phyloP scores from a whole-genome alignment of 2,329 filamentous ascomycete species.

The Apiospora phragmitis region DNA sequence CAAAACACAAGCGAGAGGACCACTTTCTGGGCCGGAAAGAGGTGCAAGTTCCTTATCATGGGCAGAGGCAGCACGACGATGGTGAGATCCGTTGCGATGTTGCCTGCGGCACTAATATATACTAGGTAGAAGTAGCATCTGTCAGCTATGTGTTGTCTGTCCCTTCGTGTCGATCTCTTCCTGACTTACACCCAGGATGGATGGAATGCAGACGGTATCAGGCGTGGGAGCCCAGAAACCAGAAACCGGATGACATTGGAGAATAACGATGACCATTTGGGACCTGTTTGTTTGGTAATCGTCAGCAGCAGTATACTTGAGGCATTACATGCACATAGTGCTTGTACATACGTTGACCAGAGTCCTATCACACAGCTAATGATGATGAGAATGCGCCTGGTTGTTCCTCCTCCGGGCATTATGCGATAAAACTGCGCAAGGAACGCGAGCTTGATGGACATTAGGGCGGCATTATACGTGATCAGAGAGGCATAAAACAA shows the following conservation, averaged over 20 bases:
- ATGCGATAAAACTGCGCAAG: conserved; percentile 40
- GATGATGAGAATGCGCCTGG: conserved; percentile 19
- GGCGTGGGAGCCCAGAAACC: conserved; percentile 35
- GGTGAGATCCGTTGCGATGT: conserved; percentile 37
- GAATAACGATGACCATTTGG: conserved; percentile 36
- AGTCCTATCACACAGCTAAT: conserved; percentile 27
- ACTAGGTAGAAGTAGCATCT: neutral
- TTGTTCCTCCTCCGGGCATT: conserved; percentile 32
- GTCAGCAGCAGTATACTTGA: neutral
- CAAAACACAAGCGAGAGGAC: conserved; percentile 38
- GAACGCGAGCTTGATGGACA: conserved; percentile 38
- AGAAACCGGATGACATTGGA: conserved; percentile 35
- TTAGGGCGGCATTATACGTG: conserved; percentile 37
- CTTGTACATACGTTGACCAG: neutral
- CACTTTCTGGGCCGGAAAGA: conserved; percentile 33
- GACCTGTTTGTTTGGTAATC: conserved; percentile 12
- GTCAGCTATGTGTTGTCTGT: neutral
- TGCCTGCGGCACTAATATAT: conserved; percentile 37
- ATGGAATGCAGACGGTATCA: conserved; percentile 33
- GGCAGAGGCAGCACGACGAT: conserved; percentile 39
- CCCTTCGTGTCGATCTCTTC: neutral
- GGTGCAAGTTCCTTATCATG: conserved; percentile 33
- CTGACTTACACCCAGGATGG: conserved; percentile 33
- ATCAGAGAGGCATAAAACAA: conserved; percentile 39
- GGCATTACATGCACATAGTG: conserved; percentile 17